These are phyloP conservation scores for Apophysomyces ossiformis DNA, from an alignment of 371 early-diverging fungal species.

Conservation along the genomic window DNA sequence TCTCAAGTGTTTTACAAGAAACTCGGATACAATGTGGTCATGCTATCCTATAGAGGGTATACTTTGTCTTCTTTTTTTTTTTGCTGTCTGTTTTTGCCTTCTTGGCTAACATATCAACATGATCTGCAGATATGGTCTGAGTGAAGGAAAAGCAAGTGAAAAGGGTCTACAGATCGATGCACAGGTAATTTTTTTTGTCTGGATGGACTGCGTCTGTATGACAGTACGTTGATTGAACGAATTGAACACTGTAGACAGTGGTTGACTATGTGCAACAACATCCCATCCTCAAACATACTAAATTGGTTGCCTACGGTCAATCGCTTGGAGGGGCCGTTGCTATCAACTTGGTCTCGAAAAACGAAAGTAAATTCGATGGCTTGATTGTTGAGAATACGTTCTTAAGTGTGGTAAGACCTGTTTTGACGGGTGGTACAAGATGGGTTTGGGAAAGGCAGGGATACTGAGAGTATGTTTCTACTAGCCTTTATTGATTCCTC, in stretches of 20 bases:
- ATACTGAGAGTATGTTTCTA: neutral
- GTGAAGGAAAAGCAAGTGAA: conserved; percentile 87
- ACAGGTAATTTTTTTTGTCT: conserved; percentile 56
- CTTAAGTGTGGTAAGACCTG: conserved; percentile 71
- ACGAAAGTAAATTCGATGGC: conserved; percentile 77
- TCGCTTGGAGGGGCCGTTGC: conserved; percentile 97
- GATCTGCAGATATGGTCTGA: conserved; percentile 79
- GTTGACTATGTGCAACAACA: conserved; percentile 84
- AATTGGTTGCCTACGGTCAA: conserved; percentile 91
- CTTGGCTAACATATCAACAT: neutral
- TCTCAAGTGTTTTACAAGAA: conserved; percentile 72
- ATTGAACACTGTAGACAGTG: conserved; percentile 61
- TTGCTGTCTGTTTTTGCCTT: neutral
- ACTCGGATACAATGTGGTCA: conserved; percentile 84
- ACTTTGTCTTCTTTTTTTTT: neutral
- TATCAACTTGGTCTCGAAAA: conserved; percentile 77
- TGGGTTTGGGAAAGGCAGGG: neutral
- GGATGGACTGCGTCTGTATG: neutral
- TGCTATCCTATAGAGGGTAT: conserved; percentile 95
- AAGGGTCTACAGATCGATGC: conserved; percentile 89
- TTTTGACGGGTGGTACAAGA: neutral
- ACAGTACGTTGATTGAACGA: neutral
- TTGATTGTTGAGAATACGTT: conserved; percentile 96
- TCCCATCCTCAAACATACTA: conserved; percentile 72
- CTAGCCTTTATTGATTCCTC: conserved; percentile 86